A percentile compares a stretch with the other conserved stretches of the same genome.
Conservation (phyloP, 306 rosid genomes). For the Quercus engelmannii region DNA sequence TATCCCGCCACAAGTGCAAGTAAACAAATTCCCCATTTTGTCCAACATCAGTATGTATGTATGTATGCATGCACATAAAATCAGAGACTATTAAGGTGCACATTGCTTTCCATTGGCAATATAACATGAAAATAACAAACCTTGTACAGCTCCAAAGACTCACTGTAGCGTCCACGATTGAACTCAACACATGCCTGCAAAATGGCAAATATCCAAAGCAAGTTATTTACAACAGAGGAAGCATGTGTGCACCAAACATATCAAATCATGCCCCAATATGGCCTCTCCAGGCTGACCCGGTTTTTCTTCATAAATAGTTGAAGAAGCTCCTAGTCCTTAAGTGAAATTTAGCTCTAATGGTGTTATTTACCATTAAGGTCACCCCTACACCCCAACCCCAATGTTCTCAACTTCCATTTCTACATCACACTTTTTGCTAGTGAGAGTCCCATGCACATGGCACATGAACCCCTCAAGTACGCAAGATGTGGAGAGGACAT, state of each 20-base stretch:
- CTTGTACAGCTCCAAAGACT: slow-evolving; percentile 93
- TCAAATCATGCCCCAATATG: slow-evolving; percentile 20
- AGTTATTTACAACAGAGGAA: slow-evolving; percentile 22
- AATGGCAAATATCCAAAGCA: slow-evolving; percentile 24
- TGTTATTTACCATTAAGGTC: not conserved
- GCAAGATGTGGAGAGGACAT: not conserved
- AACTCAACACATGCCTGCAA: slow-evolving; percentile 95
- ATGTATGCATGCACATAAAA: not conserved
- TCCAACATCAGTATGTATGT: slow-evolving; percentile 4
- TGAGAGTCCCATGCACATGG: not conserved
- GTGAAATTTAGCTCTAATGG: not conserved
- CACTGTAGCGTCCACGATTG: slow-evolving; percentile 84
- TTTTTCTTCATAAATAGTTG: not conserved
- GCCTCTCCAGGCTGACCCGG: slow-evolving; percentile 15
- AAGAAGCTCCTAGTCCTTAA: not conserved
- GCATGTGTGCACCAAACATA: slow-evolving; percentile 5
- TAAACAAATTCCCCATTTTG: not conserved
- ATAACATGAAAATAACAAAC: slow-evolving; percentile 45
- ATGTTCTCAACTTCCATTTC: not conserved
- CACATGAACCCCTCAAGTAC: slow-evolving; percentile 1
- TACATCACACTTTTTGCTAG: not conserved
- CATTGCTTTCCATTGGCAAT: slow-evolving; percentile 21
- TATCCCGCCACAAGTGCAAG: too few relatives aligned
- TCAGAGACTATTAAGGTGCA: not conserved
- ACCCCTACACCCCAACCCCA: not conserved